These are phyloP conservation scores for Trifolium fragiferum DNA, from an alignment of 306 rosid species.

Conservation along the genomic window DNA sequence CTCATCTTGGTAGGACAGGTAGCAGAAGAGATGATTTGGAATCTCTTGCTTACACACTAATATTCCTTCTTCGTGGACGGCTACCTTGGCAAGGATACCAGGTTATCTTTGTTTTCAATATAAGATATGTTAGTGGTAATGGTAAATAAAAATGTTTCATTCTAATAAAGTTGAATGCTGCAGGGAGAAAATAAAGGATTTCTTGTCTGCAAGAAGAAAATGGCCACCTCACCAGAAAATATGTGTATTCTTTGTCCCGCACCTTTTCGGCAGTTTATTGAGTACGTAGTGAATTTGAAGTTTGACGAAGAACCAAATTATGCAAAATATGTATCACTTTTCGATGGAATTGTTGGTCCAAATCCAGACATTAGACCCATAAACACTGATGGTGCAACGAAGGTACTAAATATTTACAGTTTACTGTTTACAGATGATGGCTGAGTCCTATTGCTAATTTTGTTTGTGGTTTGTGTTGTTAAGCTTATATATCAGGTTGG, in stretches of 20 bases:
- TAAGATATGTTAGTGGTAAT: not conserved
- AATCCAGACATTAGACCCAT: constrained; percentile 88
- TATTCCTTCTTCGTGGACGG: constrained; percentile 91
- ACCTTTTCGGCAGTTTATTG: constrained; percentile 84
- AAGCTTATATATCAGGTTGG: constrained; percentile 82
- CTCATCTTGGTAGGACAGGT: constrained; percentile 92
- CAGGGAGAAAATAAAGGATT: constrained; percentile 98
- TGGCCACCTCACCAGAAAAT: constrained; percentile 87
- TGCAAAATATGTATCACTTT: constrained; percentile 84
- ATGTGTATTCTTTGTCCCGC: constrained; percentile 77
- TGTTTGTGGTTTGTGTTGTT: constrained; percentile 39
- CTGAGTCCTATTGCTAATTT: constrained; percentile 22
- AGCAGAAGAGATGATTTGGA: constrained; percentile 91
- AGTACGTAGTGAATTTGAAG: constrained; percentile 87
- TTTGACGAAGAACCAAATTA: constrained; percentile 93
- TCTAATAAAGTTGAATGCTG: constrained; percentile 29
- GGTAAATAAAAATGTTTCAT: constrained; percentile 6
- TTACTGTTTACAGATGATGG: constrained; percentile 13
- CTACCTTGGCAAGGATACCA: constrained; percentile 98
- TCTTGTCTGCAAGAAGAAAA: constrained; percentile 95
- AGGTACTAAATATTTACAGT: constrained; percentile 52
- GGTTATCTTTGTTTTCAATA: constrained; percentile 57
- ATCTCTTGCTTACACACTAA: constrained; percentile 89
- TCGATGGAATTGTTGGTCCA: constrained; percentile 87
- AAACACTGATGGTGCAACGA: constrained; percentile 94